phyloP scores from a whole-genome alignment of 805 yeast species.

The Isabelozyma pseudorhagii region DNA sequence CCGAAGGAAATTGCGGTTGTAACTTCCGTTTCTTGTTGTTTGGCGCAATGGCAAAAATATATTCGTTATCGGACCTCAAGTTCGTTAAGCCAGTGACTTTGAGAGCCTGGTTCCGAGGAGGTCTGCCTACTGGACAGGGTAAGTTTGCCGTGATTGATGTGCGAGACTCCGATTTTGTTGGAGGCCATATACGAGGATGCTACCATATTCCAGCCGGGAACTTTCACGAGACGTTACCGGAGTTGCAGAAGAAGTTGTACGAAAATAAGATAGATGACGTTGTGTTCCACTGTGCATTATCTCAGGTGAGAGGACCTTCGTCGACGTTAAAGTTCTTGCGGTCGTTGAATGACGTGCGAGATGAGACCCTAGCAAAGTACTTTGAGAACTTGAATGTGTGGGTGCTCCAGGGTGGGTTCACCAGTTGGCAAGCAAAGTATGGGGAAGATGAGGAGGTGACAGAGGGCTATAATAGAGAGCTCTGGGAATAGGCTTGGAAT shows the following conservation, averaged over 20 bases:
- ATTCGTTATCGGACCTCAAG: conserved; percentile 41
- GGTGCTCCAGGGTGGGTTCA: conserved; percentile 83
- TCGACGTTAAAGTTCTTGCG: conserved; percentile 66
- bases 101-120: conserved; percentile 44
- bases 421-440: conserved; percentile 73
- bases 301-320: conserved; percentile 91
- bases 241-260: conserved; percentile 30
- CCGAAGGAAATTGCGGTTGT: too few relatives aligned
- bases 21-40: not conserved
- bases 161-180: conserved; percentile 76
- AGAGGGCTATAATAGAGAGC: conserved; percentile 38
- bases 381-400: conserved; percentile 49
- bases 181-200: conserved; percentile 66
- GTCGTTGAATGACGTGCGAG: conserved; percentile 33
- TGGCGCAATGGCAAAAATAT: conserved; percentile 3
- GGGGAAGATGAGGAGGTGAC: conserved; percentile 68
- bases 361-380: conserved; percentile 15
- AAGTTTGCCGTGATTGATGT: conserved; percentile 71
- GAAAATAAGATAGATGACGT: conserved; percentile 44
- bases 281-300: conserved; percentile 86
- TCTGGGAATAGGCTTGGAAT: conserved; percentile 26
- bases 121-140: conserved; percentile 34
- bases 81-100: conserved; percentile 46
- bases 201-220: conserved; percentile 53
- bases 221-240: conserved; percentile 37